Evolutionary conservation across 148 eudicot genomes (phyloP).

Genomic region (Amaranthus palmeri): DNA sequence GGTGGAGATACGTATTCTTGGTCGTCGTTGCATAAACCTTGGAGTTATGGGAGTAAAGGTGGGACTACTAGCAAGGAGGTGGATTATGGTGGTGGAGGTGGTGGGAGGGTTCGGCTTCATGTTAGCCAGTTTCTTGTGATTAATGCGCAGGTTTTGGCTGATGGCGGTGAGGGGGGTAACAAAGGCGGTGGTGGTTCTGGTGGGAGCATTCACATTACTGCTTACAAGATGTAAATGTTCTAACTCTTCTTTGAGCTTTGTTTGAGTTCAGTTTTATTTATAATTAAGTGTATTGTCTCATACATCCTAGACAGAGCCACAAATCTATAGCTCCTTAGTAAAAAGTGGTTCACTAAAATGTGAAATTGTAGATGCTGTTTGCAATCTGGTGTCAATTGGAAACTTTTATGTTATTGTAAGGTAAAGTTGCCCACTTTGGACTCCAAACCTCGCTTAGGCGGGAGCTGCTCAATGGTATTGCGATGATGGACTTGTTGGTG

Average conservation of each 20-base stretch:
- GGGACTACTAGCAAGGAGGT: constrained; percentile 79
- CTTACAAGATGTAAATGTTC: constrained; percentile 61
- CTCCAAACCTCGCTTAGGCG: too few species aligned
- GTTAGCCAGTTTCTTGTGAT: constrained; percentile 48
- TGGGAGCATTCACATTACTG: constrained; percentile 79
- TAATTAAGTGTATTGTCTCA: too few species aligned
- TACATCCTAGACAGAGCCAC: too few species aligned
- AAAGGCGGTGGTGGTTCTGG: constrained; percentile 99
- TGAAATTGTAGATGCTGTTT: too few species aligned
- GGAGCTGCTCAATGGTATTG: too few species aligned
- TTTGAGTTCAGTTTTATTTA: not conserved
- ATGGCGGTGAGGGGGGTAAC: constrained; percentile 77
- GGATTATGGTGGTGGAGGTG: constrained; percentile 95
- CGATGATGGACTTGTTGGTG: too few species aligned
- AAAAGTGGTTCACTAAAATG: too few species aligned
- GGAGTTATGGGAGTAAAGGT: constrained; percentile 92
- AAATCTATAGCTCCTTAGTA: too few species aligned
- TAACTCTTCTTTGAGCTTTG: constrained; percentile 9
- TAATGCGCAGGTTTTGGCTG: constrained; percentile 75
- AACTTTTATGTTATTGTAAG: too few species aligned
- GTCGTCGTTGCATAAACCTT: constrained; percentile 59
- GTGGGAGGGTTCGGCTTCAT: constrained; percentile 63
- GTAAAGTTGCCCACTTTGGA: too few species aligned
- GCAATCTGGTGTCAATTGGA: too few species aligned
- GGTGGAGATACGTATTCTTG: constrained; percentile 94